Evolutionary conservation across 2,329 filamentous ascomycete species (phyloP), one percentile per base, ranked within the genome.

Genomic region (Trichoderma polysporum): DNA sequence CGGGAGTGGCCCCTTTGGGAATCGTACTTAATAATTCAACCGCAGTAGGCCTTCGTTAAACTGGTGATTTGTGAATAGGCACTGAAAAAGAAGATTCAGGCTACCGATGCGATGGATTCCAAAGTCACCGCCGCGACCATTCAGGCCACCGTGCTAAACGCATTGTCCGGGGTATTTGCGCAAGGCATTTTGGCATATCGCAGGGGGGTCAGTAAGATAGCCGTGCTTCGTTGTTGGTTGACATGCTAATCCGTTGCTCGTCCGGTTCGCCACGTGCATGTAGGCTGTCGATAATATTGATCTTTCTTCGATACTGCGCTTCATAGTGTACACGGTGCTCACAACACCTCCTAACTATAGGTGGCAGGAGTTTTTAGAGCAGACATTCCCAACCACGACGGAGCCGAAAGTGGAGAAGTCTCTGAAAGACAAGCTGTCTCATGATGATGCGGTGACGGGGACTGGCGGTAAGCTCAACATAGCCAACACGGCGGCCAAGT

Each of bases 291-390:
- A 65, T 31, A 53, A 37, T 17, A 35, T 65, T 49, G 66, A 68
- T 53, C 13, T 64, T 7, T 57, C 59, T 31, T 64, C 60, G 9
- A 65, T 68, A 12, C 3, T 59, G 52, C 60, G 53, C 15, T 58
- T 65, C 52, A 52, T 65, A 9, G 61, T 68, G 5, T 68, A 68
- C 12, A 68, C 66, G 39, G 60, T 59, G 52, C 53, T 68, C 53
- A 68, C 66, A 25, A 65, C 60, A 5, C 53, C 41, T 25, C 66
- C 66, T 17, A 68, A 68, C 41, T 59, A 68, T 57, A 59, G 53
- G 47, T 65, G 66, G 60, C 60, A 68, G 61, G 27, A 68, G 52
- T 68, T 57, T 22, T 60, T 65, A 4, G 66, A 65, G 49, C 25
- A 15, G 25, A 59, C 17, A 22, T 68, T 65, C 27, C 52, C 66